These are phyloP conservation scores for Eragrostis tef DNA, from an alignment of 202 grass and related monocot genomes.

Conservation along the genomic window DNA sequence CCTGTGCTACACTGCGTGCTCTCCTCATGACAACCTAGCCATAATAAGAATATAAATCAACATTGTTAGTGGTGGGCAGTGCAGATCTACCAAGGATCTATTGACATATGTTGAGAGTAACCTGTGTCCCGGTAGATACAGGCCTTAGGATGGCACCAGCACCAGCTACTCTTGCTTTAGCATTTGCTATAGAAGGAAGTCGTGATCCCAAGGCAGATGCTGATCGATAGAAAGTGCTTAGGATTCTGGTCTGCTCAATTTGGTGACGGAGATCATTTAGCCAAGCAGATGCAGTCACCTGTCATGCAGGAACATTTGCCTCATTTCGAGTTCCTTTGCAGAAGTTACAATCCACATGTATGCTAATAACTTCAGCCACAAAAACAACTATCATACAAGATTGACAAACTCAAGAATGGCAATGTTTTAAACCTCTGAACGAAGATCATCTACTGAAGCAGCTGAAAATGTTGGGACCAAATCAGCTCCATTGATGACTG, in stretches of 20 bases:
- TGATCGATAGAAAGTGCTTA: conserved; percentile 95
- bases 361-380: not conserved
- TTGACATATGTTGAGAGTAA: conserved; percentile 42
- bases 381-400: not conserved
- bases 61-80: not conserved
- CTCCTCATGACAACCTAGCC: conserved; percentile 88
- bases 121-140: conserved; percentile 92
- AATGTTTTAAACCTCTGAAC: conserved; percentile 68
- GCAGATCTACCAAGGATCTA: not conserved
- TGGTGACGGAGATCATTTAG: conserved; percentile 92
- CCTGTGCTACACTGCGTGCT: conserved; percentile 80
- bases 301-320: conserved; percentile 32
- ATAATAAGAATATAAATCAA: conserved; percentile 36
- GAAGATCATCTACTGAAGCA: conserved; percentile 93
- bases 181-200: conserved; percentile 94
- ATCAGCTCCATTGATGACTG: conserved; percentile 95
- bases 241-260: conserved; percentile 90
- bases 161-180: conserved; percentile 91
- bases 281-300: conserved; percentile 98
- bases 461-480: conserved; percentile 94
- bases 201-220: conserved; percentile 88
- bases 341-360: not conserved
- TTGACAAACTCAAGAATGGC: not conserved
- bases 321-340: conserved; percentile 2
- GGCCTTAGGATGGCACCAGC: conserved; percentile 94